Percentiles rank a stretch among this genome's conserved stretches.
phyloP scores from a whole-genome alignment of 139 green algal genomes.

The Tetraselmis striata region DNA sequence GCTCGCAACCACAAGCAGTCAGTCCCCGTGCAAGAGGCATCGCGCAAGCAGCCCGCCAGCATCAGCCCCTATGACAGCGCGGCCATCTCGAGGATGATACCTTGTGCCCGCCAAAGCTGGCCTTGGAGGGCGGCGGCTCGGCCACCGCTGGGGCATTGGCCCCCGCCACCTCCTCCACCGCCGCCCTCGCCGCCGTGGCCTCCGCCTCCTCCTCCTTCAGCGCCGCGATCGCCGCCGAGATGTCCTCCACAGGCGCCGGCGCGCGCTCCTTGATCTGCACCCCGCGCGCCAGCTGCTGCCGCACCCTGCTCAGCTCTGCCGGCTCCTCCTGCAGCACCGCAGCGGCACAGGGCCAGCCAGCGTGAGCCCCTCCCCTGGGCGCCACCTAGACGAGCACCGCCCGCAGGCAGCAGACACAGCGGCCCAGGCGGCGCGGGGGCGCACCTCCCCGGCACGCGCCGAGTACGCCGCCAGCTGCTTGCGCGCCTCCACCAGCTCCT shows the following conservation, averaged over 20 bases:
- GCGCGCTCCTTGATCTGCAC: not conserved
- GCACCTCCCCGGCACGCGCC: not conserved
- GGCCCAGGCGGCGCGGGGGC: too few species aligned
- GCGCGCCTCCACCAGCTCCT: constrained; percentile 33
- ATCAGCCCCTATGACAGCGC: not conserved
- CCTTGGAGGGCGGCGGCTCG: too few species aligned
- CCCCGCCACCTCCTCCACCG: not conserved
- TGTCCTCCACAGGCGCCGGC: not conserved
- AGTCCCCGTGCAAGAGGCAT: not conserved
- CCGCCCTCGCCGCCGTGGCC: too few species aligned
- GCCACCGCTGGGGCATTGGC: not conserved
- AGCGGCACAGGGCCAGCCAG: not conserved
- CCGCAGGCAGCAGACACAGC: not conserved
- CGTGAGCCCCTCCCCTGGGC: not conserved
- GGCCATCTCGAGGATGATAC: too few species aligned
- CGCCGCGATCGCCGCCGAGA: not conserved
- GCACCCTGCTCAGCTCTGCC: not conserved
- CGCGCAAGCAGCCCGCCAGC: too few species aligned
- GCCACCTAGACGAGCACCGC: not conserved
- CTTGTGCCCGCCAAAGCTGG: too few species aligned
- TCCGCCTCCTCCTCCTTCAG: not conserved
- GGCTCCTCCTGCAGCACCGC: not conserved
- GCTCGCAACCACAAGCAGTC: not conserved
- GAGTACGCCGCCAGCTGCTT: constrained; percentile 22
- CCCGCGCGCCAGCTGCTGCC: not conserved